phyloP scores from a whole-genome alignment of 2,329 filamentous ascomycete genomes.

The Aspergillus piperis region DNA sequence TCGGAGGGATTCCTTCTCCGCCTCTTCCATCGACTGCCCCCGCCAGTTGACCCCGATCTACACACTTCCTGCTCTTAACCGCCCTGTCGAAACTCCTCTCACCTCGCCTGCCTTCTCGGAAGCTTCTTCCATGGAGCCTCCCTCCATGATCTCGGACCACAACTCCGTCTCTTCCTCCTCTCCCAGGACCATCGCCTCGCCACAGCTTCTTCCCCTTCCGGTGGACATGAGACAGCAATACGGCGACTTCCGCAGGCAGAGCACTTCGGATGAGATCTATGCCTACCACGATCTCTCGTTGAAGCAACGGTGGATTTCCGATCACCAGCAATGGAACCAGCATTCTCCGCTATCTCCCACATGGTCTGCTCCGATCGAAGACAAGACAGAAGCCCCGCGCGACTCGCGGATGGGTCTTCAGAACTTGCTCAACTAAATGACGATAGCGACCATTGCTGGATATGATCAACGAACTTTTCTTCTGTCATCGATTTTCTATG shows the following conservation, averaged over 20 bases:
- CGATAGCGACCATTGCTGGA: conserved; percentile 14
- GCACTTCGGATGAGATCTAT: conserved; percentile 28
- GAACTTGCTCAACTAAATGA: conserved; percentile 43
- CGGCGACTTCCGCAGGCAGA: conserved; percentile 36
- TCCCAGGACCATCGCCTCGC: conserved; percentile 49
- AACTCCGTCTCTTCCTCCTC: conserved; percentile 66
- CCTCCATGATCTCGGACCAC: conserved; percentile 70
- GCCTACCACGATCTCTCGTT: conserved; percentile 28
- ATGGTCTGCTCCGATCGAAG: conserved; percentile 22
- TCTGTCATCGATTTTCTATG: conserved; percentile 13
- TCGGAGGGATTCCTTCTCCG: conserved; percentile 28
- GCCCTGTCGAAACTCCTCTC: conserved; percentile 57
- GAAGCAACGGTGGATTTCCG: conserved; percentile 31
- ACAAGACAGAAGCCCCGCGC: conserved; percentile 28
- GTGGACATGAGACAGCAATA: conserved; percentile 48
- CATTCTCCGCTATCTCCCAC: conserved; percentile 28
- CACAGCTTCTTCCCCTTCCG: conserved; percentile 43
- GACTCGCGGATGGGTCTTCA: conserved; percentile 45
- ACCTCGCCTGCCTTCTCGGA: conserved; percentile 67
- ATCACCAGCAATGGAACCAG: conserved; percentile 33
- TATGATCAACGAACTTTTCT: conserved; percentile 27
- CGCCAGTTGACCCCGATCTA: conserved; percentile 42
- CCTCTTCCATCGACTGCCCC: conserved; percentile 22
- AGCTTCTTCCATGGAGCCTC: conserved; percentile 60
- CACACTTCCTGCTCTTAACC: conserved; percentile 41